Evolutionary conservation across 1,284 basidiomycete species (phyloP).

Genomic region (Erythrobasidium hasegawianum): DNA sequence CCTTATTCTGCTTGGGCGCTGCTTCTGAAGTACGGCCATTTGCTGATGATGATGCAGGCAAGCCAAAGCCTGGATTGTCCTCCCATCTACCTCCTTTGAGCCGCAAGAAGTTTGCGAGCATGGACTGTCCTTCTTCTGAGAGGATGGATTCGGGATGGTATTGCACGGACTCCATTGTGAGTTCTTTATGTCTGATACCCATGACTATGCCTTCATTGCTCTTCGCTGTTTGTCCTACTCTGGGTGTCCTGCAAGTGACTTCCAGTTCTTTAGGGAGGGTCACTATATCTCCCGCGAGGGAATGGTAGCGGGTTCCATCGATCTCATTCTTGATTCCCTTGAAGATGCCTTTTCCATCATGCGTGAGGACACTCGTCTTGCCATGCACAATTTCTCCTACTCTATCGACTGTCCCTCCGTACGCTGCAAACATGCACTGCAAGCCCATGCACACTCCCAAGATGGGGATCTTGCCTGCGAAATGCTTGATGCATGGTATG

Average conservation of each 20-base stretch:
- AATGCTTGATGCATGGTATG: conserved; percentile 79
- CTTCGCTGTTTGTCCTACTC: conserved; percentile 10
- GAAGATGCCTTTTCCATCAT: conserved; percentile 88
- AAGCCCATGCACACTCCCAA: conserved; percentile 99
- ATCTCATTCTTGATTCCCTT: conserved; percentile 76
- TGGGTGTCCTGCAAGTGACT: conserved; percentile 75
- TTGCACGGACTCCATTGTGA: conserved; percentile 87
- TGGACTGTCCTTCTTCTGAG: conserved; percentile 74
- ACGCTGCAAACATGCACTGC: conserved; percentile 84
- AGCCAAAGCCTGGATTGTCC: conserved; percentile 70
- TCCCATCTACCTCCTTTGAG: conserved; percentile 81
- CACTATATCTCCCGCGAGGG: conserved; percentile 75
- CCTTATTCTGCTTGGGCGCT: not conserved
- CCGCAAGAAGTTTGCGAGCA: conserved; percentile 79
- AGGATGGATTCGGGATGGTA: conserved; percentile 98
- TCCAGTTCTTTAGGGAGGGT: conserved; percentile 75
- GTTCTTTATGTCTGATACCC: conserved; percentile 88
- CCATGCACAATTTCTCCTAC: conserved; percentile 99
- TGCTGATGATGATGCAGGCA: conserved; percentile 47
- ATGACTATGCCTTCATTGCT: conserved; percentile 79
- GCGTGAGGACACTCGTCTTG: conserved; percentile 81
- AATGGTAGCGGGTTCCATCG: conserved; percentile 92
- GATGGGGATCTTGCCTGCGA: conserved; percentile 86
- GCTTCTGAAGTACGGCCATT: not conserved
- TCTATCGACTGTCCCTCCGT: conserved; percentile 83